A percentile compares a stretch with the other conserved stretches of the same genome.
phyloP scores from a whole-genome alignment of 83 land plant species.

The Picea abies region DNA sequence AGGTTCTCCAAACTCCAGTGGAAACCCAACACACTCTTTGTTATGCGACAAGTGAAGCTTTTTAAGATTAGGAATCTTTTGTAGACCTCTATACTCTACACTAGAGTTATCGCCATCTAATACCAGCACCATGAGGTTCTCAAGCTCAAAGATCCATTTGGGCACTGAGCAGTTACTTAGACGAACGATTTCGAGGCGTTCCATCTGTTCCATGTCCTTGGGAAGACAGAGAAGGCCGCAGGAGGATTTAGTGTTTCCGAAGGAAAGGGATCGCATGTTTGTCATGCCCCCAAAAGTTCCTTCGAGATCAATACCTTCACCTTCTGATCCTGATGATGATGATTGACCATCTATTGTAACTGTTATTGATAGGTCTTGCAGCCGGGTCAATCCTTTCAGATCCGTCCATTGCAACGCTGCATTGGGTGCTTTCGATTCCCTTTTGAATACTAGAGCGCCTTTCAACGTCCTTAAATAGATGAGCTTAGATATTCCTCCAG shows the following conservation, averaged over 20 bases:
- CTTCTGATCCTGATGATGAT: too few relatives aligned
- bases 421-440: not conserved
- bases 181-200: not conserved
- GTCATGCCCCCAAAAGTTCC: not conserved
- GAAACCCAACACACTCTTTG: not conserved
- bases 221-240: not conserved
- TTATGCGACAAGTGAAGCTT: not conserved
- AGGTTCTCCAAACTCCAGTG: not conserved
- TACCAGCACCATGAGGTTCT: slow-evolving; percentile 2
- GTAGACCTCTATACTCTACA: not conserved
- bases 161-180: not conserved
- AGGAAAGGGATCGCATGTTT: not conserved
- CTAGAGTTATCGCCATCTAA: not conserved
- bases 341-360: not conserved
- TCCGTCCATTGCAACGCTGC: not conserved
- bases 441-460: not conserved
- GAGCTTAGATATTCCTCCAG: not conserved
- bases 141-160: not conserved
- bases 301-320: not conserved
- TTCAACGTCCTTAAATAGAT: not conserved
- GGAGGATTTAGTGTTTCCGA: not conserved
- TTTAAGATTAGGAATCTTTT: not conserved
- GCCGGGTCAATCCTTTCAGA: not conserved
- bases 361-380: not conserved
- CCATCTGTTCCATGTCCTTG: not conserved